These are phyloP conservation scores for Boletus smithii DNA, from an alignment of 1,284 basidiomycete genomes.

Conservation along the genomic window DNA sequence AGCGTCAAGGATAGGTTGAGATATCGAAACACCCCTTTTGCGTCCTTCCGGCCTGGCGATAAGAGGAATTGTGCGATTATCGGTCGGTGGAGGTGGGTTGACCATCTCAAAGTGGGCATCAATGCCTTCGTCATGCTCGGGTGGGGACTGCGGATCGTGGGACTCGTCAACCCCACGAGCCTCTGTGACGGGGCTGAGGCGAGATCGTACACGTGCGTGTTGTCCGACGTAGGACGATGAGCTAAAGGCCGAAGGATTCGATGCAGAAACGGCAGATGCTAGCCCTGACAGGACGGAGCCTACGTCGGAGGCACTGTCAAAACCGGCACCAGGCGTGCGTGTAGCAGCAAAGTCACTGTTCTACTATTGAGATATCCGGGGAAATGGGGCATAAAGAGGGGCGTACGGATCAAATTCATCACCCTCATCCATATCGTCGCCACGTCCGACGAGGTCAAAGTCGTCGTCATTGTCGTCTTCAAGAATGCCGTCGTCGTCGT, in stretches of 20 bases:
- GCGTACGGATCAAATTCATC: slow-evolving; percentile 76
- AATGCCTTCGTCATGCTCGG: slow-evolving; percentile 31
- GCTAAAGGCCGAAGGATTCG: slow-evolving; percentile 49
- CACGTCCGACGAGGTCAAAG: slow-evolving; percentile 50
- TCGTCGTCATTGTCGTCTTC: slow-evolving; percentile 44
- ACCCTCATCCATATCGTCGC: slow-evolving; percentile 57
- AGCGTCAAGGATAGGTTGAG: slow-evolving; percentile 21
- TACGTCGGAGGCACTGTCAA: slow-evolving; percentile 57
- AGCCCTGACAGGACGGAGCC: slow-evolving; percentile 52
- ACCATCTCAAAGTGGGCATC: slow-evolving; percentile 48
- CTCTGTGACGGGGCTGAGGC: slow-evolving; percentile 70
- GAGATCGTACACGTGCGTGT: slow-evolving; percentile 43
- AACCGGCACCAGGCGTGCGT: slow-evolving; percentile 43
- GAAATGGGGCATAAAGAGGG: background rate
- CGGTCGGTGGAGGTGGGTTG: slow-evolving; percentile 29
- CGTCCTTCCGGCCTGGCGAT: slow-evolving; percentile 24
- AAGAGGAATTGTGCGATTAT: slow-evolving; percentile 15
- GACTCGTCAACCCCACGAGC: slow-evolving; percentile 29
- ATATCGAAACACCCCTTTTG: slow-evolving; percentile 29
- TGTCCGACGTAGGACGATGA: slow-evolving; percentile 45
- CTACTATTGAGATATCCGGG: slow-evolving; percentile 1
- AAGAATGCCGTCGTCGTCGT: slow-evolving; percentile 42
- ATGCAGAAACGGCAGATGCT: slow-evolving; percentile 47
- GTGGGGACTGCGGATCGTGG: slow-evolving; percentile 13
- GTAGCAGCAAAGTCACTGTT: slow-evolving; percentile 50